Evolutionary conservation across 2,329 filamentous ascomycete genomes (phyloP).

Genomic region (Nothopassalora personata): DNA sequence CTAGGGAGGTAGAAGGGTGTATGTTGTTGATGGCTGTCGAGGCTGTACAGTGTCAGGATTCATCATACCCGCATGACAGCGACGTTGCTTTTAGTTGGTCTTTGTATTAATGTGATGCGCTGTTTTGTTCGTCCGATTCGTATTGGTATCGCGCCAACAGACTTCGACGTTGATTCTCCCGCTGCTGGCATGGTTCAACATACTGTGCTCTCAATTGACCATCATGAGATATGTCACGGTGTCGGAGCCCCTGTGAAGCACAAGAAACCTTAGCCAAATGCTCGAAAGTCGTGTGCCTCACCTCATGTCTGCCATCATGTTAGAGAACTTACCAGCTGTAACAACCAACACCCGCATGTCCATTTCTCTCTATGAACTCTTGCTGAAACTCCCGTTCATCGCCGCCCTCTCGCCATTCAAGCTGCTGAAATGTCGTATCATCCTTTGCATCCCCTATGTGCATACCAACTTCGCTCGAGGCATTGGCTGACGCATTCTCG

Average conservation of each 20-base stretch:
- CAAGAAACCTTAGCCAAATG: background rate
- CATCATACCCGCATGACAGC: conserved; percentile 4
- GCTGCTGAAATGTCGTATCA: conserved; percentile 37
- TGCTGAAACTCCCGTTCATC: conserved; percentile 35
- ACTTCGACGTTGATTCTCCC: conserved; percentile 31
- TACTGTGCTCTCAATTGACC: conserved; percentile 34
- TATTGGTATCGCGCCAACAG: conserved; percentile 43
- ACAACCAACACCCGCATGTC: conserved; percentile 42
- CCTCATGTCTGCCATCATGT: too few species aligned
- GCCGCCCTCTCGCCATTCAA: conserved; percentile 38
- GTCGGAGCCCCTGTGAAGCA: background rate
- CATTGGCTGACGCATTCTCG: conserved; percentile 19
- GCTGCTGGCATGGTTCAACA: background rate
- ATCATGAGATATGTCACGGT: conserved; percentile 42
- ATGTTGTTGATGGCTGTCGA: conserved; percentile 33
- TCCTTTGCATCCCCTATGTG: conserved; percentile 43
- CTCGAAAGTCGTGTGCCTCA: background rate
- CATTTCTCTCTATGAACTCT: conserved; percentile 37
- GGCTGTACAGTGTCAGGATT: conserved; percentile 7
- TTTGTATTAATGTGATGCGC: conserved; percentile 39
- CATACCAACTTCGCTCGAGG: conserved; percentile 35
- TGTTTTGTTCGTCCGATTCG: conserved; percentile 25
- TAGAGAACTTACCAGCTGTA: conserved; percentile 34
- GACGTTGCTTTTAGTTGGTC: conserved; percentile 29
- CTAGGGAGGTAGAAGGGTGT: conserved; percentile 36